phyloP scores from a whole-genome alignment of 73 alveolate species.

The Paramecium biaurelia region DNA sequence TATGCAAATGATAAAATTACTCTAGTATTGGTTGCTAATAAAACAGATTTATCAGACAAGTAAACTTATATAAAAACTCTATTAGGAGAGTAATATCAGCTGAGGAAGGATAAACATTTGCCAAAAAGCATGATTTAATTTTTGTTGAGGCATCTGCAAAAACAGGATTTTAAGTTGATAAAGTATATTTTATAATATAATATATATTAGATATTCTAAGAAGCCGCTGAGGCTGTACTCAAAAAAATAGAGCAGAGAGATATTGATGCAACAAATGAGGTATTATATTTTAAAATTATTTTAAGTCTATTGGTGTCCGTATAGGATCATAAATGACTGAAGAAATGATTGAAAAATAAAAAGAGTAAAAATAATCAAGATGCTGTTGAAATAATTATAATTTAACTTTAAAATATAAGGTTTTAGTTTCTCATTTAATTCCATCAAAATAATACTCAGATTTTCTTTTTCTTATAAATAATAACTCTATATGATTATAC shows the following conservation, averaged over 20 bases:
- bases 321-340: slow-evolving; percentile 51
- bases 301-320: slow-evolving; percentile 35
- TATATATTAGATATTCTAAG: slow-evolving; percentile 16
- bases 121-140: slow-evolving; percentile 70
- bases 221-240: slow-evolving; percentile 15
- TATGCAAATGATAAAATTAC: slow-evolving; percentile 75
- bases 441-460: not conserved
- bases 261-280: slow-evolving; percentile 49
- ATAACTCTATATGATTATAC: not conserved
- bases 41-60: slow-evolving; percentile 72
- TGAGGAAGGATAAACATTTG: slow-evolving; percentile 82
- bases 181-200: slow-evolving; percentile 52
- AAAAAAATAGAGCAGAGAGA: slow-evolving; percentile 42
- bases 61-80: not conserved
- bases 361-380: not conserved
- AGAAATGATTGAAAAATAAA: slow-evolving; percentile 46
- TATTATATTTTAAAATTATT: not conserved
- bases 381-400: slow-evolving; percentile 33
- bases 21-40: slow-evolving; percentile 78
- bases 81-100: slow-evolving; percentile 73
- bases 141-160: slow-evolving; percentile 84
- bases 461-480: not conserved
- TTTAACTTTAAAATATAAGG: not conserved
- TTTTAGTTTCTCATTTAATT: not conserved
- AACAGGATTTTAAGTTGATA: slow-evolving; percentile 77